phyloP scores from a whole-genome alignment of 2,329 filamentous ascomycete species.

The Pestalotiopsis fici region DNA sequence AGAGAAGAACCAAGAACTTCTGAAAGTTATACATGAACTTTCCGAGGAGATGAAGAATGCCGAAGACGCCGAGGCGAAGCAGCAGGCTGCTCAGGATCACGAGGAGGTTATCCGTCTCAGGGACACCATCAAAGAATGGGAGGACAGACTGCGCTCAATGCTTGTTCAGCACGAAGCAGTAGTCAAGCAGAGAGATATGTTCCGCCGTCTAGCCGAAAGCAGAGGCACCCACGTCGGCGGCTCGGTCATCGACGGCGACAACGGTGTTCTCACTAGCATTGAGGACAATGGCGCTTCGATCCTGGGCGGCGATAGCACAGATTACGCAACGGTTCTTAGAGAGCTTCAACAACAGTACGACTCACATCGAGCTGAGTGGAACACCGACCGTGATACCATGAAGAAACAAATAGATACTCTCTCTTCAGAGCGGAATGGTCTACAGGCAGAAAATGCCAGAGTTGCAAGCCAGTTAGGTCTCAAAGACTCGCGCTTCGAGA shows the following conservation, averaged over 20 bases:
- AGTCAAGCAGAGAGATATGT: slow-evolving; percentile 95
- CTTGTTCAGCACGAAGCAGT: slow-evolving; percentile 87
- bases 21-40: slow-evolving; percentile 80
- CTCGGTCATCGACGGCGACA: slow-evolving; percentile 66
- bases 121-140: slow-evolving; percentile 71
- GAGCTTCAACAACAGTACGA: slow-evolving; percentile 92
- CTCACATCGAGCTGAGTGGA: slow-evolving; percentile 81
- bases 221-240: slow-evolving; percentile 60
- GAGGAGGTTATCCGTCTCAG: slow-evolving; percentile 74
- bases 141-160: slow-evolving; percentile 83
- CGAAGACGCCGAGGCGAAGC: slow-evolving; percentile 71
- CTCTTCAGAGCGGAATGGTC: slow-evolving; percentile 76
- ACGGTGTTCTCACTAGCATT: slow-evolving; percentile 59
- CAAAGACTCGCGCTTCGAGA: slow-evolving; percentile 81
- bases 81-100: slow-evolving; percentile 63
- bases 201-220: slow-evolving; percentile 89
- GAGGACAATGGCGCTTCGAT: slow-evolving; percentile 59
- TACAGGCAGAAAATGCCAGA: slow-evolving; percentile 82
- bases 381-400: slow-evolving; percentile 77
- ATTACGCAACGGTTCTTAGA: slow-evolving; percentile 77
- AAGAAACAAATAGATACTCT: slow-evolving; percentile 83
- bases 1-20: slow-evolving; percentile 81
- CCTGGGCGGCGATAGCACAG: slow-evolving; percentile 57
- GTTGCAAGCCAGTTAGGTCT: slow-evolving; percentile 79
- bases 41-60: slow-evolving; percentile 90